A percentile compares a stretch with the other conserved stretches of the same genome.
phyloP scores from a whole-genome alignment of 768 basidiomycete genomes.

The Phaeolepiota aurea region DNA sequence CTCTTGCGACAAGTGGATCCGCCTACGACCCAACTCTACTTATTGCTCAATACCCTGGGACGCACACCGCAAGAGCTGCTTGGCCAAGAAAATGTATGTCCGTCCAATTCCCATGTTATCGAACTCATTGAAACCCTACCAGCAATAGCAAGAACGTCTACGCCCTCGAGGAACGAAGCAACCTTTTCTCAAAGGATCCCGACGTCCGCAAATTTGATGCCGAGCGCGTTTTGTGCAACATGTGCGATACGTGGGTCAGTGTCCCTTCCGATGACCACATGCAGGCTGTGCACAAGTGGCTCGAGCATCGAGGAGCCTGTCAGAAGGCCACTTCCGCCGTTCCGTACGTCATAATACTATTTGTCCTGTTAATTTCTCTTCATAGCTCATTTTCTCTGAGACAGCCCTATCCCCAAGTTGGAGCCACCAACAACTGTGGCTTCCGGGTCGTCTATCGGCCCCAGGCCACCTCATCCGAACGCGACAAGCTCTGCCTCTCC shows the following conservation, averaged over 20 bases:
- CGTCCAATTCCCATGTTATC: neutral
- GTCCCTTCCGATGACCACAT: conserved; percentile 53
- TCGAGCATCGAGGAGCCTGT: conserved; percentile 51
- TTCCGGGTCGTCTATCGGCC: conserved; percentile 3
- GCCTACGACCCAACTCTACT: conserved; percentile 78
- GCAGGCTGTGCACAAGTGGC: conserved; percentile 57
- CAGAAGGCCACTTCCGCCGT: conserved; percentile 21
- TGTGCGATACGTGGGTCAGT: conserved; percentile 62
- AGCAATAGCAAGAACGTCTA: conserved; percentile 45
- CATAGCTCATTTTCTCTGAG: conserved; percentile 1
- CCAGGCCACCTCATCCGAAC: conserved; percentile 3
- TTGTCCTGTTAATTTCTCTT: neutral
- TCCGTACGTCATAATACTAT: neutral
- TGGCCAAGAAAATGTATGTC: conserved; percentile 69
- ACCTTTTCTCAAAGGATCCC: conserved; percentile 53
- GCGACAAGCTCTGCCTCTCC: conserved; percentile 6
- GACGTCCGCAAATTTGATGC: conserved; percentile 70
- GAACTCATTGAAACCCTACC: neutral
- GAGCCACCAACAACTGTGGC: conserved; percentile 4
- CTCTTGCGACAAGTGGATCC: conserved; percentile 80
- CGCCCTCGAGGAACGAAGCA: conserved; percentile 53
- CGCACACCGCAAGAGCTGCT: conserved; percentile 75
- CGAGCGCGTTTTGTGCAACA: conserved; percentile 60
- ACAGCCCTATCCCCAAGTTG: conserved; percentile 6
- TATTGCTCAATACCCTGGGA: conserved; percentile 89